These are phyloP conservation scores for Trichoderma aggressivum DNA, from an alignment of 2,329 filamentous ascomycete genomes.

Conservation along the genomic window DNA sequence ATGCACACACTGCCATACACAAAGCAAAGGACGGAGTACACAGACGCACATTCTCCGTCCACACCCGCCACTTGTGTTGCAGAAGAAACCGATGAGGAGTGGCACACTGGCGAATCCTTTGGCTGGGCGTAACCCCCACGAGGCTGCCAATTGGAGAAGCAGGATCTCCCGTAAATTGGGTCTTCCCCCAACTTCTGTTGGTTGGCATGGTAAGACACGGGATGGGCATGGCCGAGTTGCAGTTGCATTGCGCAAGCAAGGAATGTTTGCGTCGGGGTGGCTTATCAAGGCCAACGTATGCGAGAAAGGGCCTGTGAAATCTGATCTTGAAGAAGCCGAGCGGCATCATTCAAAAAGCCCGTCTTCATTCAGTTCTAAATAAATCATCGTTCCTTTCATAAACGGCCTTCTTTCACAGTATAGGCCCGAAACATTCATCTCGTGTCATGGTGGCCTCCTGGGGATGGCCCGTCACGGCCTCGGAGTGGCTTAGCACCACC, in stretches of 20 bases:
- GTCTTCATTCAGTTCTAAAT: not conserved
- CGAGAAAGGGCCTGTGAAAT: not conserved
- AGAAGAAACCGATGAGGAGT: not conserved
- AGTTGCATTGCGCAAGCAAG: not conserved
- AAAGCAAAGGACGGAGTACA: not conserved
- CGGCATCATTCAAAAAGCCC: not conserved
- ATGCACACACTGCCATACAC: not conserved
- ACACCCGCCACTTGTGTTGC: not conserved
- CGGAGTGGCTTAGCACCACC: not conserved
- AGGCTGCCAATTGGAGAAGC: slow-evolving; percentile 2
- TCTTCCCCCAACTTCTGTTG: not conserved
- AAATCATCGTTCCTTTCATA: not conserved
- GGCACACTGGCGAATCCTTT: not conserved
- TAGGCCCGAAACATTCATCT: not conserved
- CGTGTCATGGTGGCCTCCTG: not conserved
- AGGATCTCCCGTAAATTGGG: not conserved
- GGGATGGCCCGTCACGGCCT: slow-evolving; percentile 1
- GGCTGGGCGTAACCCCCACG: not conserved
- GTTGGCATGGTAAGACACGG: not conserved
- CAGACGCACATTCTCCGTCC: not conserved
- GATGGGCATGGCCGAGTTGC: not conserved
- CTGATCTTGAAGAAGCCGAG: not conserved
- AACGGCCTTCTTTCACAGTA: not conserved
- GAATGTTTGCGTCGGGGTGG: not conserved
- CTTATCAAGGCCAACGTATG: not conserved